These are phyloP conservation scores for Chlamydomonas sphaeroides DNA, from an alignment of 139 green algal genomes.

Conservation along the genomic window DNA sequence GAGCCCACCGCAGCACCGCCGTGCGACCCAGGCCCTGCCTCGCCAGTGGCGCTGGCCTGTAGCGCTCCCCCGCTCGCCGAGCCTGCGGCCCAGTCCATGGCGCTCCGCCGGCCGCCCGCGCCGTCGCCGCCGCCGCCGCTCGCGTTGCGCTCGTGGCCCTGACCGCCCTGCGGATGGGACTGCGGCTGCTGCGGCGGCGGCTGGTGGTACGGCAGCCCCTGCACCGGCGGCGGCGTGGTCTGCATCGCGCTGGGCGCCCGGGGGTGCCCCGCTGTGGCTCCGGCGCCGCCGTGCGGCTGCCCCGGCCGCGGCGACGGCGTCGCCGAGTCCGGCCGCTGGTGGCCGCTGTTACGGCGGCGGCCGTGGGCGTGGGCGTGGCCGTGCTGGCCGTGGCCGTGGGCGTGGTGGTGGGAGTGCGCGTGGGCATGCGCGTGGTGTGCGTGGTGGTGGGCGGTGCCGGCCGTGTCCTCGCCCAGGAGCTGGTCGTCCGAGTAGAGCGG, in stretches of 20 bases:
- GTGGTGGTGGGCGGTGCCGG: background rate
- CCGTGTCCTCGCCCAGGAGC: background rate
- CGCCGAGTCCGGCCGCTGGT: background rate
- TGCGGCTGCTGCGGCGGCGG: constrained; percentile 8
- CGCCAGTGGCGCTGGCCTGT: too few species aligned
- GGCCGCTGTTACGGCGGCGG: background rate
- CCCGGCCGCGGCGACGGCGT: constrained; percentile 12
- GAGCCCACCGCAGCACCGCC: too few species aligned
- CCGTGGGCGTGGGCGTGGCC: background rate
- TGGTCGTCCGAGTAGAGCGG: constrained; percentile 42
- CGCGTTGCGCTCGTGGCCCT: background rate
- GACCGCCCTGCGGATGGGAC: background rate
- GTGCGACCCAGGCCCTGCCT: too few species aligned
- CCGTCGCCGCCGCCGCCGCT: background rate
- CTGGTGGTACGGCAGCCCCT: background rate
- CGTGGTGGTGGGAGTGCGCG: background rate
- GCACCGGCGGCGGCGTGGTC: constrained; percentile 13
- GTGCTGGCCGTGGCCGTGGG: background rate
- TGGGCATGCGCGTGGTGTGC: background rate
- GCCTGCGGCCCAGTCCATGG: constrained; percentile 20
- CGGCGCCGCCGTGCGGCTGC: constrained; percentile 33
- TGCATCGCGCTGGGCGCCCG: constrained; percentile 27
- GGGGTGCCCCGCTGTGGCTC: background rate
- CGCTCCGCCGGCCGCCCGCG: background rate
- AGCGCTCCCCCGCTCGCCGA: too few species aligned